Percentiles rank a stretch among this genome's conserved stretches.
Conservation (phyloP, 2,329 filamentous ascomycete genomes). For the Stachybotrys echinatus region DNA sequence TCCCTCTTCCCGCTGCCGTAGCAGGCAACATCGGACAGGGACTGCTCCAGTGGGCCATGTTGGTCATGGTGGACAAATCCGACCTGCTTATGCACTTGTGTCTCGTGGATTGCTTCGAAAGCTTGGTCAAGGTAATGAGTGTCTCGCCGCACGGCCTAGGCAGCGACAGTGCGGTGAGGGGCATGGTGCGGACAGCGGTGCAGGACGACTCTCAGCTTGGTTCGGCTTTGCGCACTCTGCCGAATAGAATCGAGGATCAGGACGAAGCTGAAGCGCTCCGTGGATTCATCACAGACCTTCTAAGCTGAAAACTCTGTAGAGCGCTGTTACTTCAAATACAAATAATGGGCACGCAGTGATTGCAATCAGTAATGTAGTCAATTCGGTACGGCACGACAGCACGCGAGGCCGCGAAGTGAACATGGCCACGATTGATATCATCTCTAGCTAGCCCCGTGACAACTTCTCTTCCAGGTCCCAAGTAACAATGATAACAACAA, state of each 20-base stretch:
- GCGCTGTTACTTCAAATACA: too few relatives aligned
- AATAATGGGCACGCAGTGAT: too few relatives aligned
- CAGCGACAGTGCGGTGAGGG: constrained; percentile 29
- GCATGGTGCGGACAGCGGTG: constrained; percentile 36
- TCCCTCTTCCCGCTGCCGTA: constrained; percentile 12
- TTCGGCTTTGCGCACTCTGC: constrained; percentile 33
- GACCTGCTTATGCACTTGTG: constrained; percentile 46
- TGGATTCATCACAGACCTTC: constrained; percentile 36
- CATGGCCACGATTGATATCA: too few relatives aligned
- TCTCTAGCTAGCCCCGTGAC: neutral
- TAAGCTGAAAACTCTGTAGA: constrained; percentile 18
- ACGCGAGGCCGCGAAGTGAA: too few relatives aligned
- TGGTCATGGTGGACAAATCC: constrained; percentile 44
- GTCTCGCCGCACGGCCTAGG: constrained; percentile 28
- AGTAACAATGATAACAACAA: neutral
- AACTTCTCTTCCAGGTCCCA: neutral
- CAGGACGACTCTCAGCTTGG: constrained; percentile 31
- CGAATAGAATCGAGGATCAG: constrained; percentile 42
- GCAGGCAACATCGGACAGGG: constrained; percentile 25
- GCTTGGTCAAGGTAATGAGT: constrained; percentile 42
- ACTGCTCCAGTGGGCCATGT: constrained; percentile 44
- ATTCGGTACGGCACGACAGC: too few relatives aligned
- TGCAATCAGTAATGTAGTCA: too few relatives aligned
- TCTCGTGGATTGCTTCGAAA: constrained; percentile 50
- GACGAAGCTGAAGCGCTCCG: constrained; percentile 45